Conservation (phyloP, 148 eudicot species). For the Diospyros kaki region DNA sequence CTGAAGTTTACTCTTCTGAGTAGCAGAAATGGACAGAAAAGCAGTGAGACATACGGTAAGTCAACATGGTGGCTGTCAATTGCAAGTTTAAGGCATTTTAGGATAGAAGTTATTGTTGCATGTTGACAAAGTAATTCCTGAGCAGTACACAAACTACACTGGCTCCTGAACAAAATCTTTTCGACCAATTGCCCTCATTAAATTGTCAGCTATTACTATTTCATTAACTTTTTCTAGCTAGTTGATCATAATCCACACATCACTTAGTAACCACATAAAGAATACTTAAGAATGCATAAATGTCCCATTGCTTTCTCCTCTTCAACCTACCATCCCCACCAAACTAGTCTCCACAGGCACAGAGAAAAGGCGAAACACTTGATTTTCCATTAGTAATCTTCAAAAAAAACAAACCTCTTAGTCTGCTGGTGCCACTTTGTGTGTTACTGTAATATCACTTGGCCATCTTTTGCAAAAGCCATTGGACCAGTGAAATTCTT, state of each 20-base stretch:
- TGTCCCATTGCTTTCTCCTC: background rate
- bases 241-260: background rate
- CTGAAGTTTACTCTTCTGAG: background rate
- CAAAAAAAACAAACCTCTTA: too few relatives aligned
- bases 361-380: too few relatives aligned
- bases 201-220: background rate
- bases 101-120: too few relatives aligned
- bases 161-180: background rate
- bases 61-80: background rate
- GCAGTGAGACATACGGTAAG: background rate
- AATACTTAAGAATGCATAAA: background rate
- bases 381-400: too few relatives aligned
- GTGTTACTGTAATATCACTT: too few relatives aligned
- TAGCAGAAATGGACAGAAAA: background rate
- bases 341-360: too few relatives aligned
- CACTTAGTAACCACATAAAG: background rate
- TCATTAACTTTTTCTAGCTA: background rate
- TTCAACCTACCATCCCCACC: conserved; percentile 8
- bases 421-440: too few relatives aligned
- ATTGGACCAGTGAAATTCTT: too few relatives aligned
- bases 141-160: background rate
- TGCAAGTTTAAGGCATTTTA: too few relatives aligned
- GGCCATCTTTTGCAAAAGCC: too few relatives aligned
- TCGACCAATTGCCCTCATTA: background rate
- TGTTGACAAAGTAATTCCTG: background rate